phyloP scores from a whole-genome alignment of 2,329 filamentous ascomycete genomes.

The Hirsutella rhossiliensis region DNA sequence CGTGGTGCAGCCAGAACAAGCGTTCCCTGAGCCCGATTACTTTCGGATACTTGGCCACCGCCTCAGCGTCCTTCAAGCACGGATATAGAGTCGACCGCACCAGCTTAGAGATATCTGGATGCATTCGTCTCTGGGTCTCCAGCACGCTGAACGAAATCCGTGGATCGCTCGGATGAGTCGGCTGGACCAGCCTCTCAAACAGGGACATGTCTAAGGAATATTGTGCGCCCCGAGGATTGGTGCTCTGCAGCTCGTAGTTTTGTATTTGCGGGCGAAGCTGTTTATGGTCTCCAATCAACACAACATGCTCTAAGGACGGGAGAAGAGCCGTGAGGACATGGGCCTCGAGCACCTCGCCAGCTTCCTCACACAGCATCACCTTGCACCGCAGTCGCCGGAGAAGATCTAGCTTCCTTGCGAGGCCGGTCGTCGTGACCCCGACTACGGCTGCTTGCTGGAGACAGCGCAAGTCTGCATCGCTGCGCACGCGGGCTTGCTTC shows the following conservation, averaged over 20 bases:
- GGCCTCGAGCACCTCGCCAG: conserved; percentile 54
- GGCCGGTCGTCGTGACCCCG: conserved; percentile 46
- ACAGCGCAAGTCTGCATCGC: conserved; percentile 13
- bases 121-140: conserved; percentile 52
- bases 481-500: conserved; percentile 4
- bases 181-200: conserved; percentile 46
- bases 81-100: conserved; percentile 47
- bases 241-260: conserved; percentile 39
- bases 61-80: conserved; percentile 35
- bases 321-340: conserved; percentile 48
- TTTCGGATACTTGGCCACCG: conserved; percentile 25
- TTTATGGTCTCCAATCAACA: conserved; percentile 52
- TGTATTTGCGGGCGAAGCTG: conserved; percentile 48
- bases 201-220: conserved; percentile 47
- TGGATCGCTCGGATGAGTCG: conserved; percentile 8
- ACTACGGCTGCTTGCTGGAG: conserved; percentile 33
- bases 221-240: conserved; percentile 30
- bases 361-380: conserved; percentile 55
- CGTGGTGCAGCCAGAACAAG: conserved; percentile 53
- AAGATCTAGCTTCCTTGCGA: conserved; percentile 37
- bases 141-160: conserved; percentile 25
- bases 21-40: conserved; percentile 40
- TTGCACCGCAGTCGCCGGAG: conserved; percentile 38
- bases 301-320: conserved; percentile 46
- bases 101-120: conserved; percentile 47